These are phyloP conservation scores for Arxiozyma slooffiae DNA, from an alignment of 1,139 yeast species.

Conservation along the genomic window DNA sequence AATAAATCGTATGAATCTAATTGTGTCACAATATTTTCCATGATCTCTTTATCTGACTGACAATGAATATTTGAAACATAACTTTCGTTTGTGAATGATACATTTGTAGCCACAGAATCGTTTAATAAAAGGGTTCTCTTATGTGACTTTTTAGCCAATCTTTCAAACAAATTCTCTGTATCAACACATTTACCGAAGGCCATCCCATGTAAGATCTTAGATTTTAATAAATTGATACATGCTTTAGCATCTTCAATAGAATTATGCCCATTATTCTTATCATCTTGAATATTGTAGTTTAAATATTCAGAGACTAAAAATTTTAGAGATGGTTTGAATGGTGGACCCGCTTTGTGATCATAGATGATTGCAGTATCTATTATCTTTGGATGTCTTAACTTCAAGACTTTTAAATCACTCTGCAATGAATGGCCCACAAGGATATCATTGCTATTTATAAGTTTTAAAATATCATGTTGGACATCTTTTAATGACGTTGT, in stretches of 20 bases:
- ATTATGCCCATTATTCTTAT: conserved; percentile 59
- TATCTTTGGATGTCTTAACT: conserved; percentile 50
- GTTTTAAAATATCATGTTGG: conserved; percentile 43
- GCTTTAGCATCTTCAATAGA: conserved; percentile 79
- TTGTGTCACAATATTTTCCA: conserved; percentile 35
- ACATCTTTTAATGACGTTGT: conserved; percentile 59
- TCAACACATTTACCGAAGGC: conserved; percentile 49
- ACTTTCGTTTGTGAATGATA: conserved; percentile 3
- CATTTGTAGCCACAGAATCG: conserved; percentile 20
- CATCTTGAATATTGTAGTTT: conserved; percentile 52
- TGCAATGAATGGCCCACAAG: conserved; percentile 68
- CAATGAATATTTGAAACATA: conserved; percentile 35
- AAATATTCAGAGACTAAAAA: conserved; percentile 54
- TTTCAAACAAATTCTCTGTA: conserved; percentile 36
- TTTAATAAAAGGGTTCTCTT: conserved; percentile 36
- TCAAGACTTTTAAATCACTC: conserved; percentile 53
- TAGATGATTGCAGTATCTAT: conserved; percentile 59
- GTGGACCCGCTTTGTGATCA: conserved; percentile 73
- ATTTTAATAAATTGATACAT: conserved; percentile 64
- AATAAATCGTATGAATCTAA: conserved; percentile 38
- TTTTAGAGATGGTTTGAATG: conserved; percentile 66
- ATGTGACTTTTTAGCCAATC: conserved; percentile 27
- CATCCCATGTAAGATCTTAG: conserved; percentile 58
- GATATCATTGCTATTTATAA: conserved; percentile 44
- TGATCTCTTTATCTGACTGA: conserved; percentile 49